phyloP scores from a whole-genome alignment of 345 rosid genomes.

The Eucalyptus regnans region DNA sequence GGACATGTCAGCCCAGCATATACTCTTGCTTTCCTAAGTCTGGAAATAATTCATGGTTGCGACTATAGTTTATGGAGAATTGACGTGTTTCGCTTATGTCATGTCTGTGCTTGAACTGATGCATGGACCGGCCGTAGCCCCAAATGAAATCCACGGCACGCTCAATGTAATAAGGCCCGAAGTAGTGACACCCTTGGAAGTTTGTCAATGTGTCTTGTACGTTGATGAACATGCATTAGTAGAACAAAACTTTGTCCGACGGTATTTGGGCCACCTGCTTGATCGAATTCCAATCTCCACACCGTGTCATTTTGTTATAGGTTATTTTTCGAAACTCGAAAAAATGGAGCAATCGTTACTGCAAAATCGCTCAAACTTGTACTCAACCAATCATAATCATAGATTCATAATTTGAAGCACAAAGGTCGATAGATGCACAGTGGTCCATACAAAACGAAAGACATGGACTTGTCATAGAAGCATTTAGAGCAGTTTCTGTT shows the following conservation, averaged over 20 bases:
- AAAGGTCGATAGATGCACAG: neutral
- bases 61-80: neutral
- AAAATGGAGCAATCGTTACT: neutral
- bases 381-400: neutral
- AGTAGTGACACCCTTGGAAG: constrained; percentile 19
- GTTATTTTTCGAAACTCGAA: neutral
- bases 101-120: constrained; percentile 9
- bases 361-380: neutral
- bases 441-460: no score
- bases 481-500: no score
- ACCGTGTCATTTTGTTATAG: neutral
- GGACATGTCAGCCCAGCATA: no score
- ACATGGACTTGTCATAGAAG: no score
- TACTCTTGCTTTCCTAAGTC: neutral
- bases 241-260: constrained; percentile 21
- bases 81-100: neutral
- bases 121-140: constrained; percentile 27
- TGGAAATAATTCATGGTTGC: neutral
- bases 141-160: constrained; percentile 43
- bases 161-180: constrained; percentile 20
- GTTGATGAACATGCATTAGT: constrained; percentile 17
- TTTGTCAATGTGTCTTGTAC: constrained; percentile 18
- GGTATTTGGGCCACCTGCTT: constrained; percentile 10
- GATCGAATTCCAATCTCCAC: neutral
- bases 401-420: neutral